A percentile compares a stretch with the other conserved stretches of the same genome.
phyloP scores from a whole-genome alignment of 352 stramenopile genomes.

The Phytophthora litchii region DNA sequence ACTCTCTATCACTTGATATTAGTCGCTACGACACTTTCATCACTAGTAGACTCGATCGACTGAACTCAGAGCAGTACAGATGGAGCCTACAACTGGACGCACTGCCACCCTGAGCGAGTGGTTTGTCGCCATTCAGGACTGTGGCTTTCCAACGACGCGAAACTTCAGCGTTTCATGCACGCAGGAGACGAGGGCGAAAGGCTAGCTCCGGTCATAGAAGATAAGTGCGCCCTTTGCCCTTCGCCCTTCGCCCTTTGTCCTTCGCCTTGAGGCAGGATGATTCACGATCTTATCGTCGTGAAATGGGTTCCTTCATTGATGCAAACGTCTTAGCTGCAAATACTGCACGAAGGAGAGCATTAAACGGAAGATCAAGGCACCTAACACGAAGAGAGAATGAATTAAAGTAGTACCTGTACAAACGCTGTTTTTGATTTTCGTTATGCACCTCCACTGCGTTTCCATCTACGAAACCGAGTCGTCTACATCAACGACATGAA shows the following conservation, averaged over 20 bases:
- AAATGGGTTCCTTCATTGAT: too few species aligned
- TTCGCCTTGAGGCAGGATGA: background rate
- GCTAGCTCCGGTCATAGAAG: too few species aligned
- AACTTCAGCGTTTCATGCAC: conserved; percentile 3
- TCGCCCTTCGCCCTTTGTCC: too few species aligned
- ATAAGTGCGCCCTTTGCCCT: too few species aligned
- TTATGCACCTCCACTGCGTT: conserved; percentile 34
- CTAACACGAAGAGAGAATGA: conserved; percentile 1
- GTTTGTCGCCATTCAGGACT: background rate
- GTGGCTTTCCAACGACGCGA: conserved; percentile 3
- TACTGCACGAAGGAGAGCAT: too few species aligned
- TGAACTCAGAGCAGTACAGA: conserved; percentile 20
- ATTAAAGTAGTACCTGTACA: conserved; percentile 29
- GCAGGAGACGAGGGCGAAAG: too few species aligned
- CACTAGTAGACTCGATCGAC: background rate
- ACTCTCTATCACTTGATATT: background rate
- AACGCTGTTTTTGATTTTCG: conserved; percentile 28
- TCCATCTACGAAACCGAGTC: conserved; percentile 12
- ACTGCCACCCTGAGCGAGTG: conserved; percentile 7
- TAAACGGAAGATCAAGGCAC: too few species aligned
- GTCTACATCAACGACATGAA: conserved; percentile 23
- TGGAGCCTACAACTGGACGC: conserved; percentile 21
- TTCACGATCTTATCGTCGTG: background rate
- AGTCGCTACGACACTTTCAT: background rate
- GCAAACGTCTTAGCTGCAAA: too few species aligned